These are phyloP conservation scores for Linnemannia schmuckeri DNA, from an alignment of 192 early-diverging fungal genomes.

Conservation along the genomic window DNA sequence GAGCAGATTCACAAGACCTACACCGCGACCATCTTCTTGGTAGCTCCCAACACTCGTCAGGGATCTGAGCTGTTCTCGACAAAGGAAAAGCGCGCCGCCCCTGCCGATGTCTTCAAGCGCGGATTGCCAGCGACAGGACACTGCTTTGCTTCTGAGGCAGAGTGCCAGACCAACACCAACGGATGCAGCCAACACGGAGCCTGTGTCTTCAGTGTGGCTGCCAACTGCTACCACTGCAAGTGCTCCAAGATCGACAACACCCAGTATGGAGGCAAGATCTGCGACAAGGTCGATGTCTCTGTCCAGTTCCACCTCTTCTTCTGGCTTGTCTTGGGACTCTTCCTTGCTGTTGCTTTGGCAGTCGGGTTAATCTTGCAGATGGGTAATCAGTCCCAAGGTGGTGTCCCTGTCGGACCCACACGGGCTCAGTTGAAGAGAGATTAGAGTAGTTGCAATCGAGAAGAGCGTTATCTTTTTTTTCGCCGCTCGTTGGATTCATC, in stretches of 20 bases:
- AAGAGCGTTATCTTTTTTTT: too few species aligned
- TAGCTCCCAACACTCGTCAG: slow-evolving; percentile 19
- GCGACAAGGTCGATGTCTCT: slow-evolving; percentile 50
- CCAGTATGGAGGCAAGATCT: slow-evolving; percentile 33
- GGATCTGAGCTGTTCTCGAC: slow-evolving; percentile 27
- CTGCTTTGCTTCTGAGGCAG: slow-evolving; percentile 33
- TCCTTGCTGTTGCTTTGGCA: slow-evolving; percentile 28
- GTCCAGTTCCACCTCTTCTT: slow-evolving; percentile 54
- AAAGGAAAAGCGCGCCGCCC: neutral
- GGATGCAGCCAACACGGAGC: slow-evolving; percentile 30
- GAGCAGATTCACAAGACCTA: slow-evolving; percentile 55
- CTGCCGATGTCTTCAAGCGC: slow-evolving; percentile 18
- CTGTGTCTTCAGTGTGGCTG: slow-evolving; percentile 35
- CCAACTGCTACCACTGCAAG: slow-evolving; percentile 55
- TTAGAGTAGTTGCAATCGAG: slow-evolving; percentile 16
- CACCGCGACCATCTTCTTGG: slow-evolving; percentile 45
- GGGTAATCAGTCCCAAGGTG: slow-evolving; percentile 45
- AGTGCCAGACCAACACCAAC: slow-evolving; percentile 46
- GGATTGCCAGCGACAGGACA: slow-evolving; percentile 17
- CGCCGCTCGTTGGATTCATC: neutral
- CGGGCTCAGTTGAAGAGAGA: slow-evolving; percentile 50
- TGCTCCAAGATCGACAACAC: slow-evolving; percentile 46
- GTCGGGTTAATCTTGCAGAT: slow-evolving; percentile 47
- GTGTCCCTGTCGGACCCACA: slow-evolving; percentile 53
- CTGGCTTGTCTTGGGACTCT: slow-evolving; percentile 39